Base-by-base conservation (phyloP, 768 basidiomycete genomes). In the Trametes cingulata region DNA sequence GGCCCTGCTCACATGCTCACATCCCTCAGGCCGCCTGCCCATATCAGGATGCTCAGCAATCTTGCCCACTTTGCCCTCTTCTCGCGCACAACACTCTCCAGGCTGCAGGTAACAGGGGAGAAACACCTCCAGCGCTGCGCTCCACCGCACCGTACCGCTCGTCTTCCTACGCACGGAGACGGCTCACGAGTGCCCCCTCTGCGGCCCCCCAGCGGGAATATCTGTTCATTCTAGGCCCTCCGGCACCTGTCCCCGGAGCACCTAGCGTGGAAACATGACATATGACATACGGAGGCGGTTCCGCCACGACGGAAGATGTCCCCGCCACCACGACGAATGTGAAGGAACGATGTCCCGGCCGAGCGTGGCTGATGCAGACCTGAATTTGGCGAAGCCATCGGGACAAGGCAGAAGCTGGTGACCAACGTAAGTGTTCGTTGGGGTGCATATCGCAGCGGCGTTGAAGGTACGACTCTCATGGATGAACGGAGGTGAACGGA, bases 131-230 rank as follows among this genome's bases (percentile, higher is more conserved):
- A 22, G 25, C 20, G 43, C 36, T 27, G 55, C 36, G 52, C 37
- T 25, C 55, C 55, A 39, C 36, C 39, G n/a, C 43, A 36, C 35
- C 14, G 25, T 52, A 41, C 58, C 58, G 58, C 27, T 25, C 52
- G 24, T 33, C 20, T 60, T 60, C 58, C 58, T 60, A 60, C 45
- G 10, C 27, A 24, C 45, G 58, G 52, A 53, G 58, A 19, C 58
- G 58, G 58, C 51, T 53, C 58, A 60, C 45, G 51, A 19, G 52
- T 17, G 9, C 35, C 45, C 24, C 58, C 29, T 43, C 25, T 33
- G 37, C 58, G 52, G 52, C 33, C 39, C 51, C 35, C 58, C 36
- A 27, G 17, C 46, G 52, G 58, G 52, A 54, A 54, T 25, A 48
- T 20, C 36, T 22, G 13, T 25, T n/a, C 36, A 52, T 41, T 60